Conservation (phyloP, 495 filamentous ascomycete species). For the Podospora anserina region DNA sequence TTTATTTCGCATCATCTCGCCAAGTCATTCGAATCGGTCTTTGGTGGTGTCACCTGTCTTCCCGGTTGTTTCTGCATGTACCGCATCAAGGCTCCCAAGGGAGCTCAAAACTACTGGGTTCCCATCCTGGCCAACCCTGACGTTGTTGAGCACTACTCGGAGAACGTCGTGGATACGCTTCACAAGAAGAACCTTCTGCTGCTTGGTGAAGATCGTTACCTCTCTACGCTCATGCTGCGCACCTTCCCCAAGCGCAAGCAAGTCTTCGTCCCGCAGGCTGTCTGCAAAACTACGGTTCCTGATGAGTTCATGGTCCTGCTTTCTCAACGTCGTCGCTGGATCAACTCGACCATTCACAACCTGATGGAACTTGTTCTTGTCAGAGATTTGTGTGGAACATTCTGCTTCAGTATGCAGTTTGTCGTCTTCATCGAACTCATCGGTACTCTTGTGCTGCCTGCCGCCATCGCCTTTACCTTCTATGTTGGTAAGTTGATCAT, state of each 20-base stretch:
- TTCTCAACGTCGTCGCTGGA: conserved; percentile 94
- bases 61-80: conserved; percentile 99
- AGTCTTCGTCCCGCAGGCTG: conserved; percentile 95
- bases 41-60: conserved; percentile 98
- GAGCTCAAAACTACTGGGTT: conserved; percentile 98
- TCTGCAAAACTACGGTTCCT: conserved; percentile 97
- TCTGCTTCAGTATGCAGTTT: conserved; percentile 99
- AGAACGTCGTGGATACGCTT: conserved; percentile 97
- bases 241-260: conserved; percentile 99
- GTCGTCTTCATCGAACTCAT: conserved; percentile 94
- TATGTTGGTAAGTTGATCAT: conserved; percentile 73
- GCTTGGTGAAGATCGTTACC: conserved; percentile 94
- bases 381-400: conserved; percentile 94
- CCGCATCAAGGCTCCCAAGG: conserved; percentile 98
- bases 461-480: conserved; percentile 93
- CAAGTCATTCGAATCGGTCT: conserved; percentile 97
- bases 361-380: conserved; percentile 96
- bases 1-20: conserved; percentile 97
- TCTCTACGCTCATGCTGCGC: conserved; percentile 95
- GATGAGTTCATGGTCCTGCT: conserved; percentile 89
- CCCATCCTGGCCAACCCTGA: conserved; percentile 98
- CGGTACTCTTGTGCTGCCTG: conserved; percentile 90
- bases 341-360: conserved; percentile 99
- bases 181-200: conserved; percentile 98
- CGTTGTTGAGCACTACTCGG: conserved; percentile 98